Percentiles rank a stretch among this genome's conserved stretches.
These are phyloP conservation scores for Filosporella fistucella DNA, from an alignment of 495 filamentous ascomycete species.

Conservation along the genomic window DNA sequence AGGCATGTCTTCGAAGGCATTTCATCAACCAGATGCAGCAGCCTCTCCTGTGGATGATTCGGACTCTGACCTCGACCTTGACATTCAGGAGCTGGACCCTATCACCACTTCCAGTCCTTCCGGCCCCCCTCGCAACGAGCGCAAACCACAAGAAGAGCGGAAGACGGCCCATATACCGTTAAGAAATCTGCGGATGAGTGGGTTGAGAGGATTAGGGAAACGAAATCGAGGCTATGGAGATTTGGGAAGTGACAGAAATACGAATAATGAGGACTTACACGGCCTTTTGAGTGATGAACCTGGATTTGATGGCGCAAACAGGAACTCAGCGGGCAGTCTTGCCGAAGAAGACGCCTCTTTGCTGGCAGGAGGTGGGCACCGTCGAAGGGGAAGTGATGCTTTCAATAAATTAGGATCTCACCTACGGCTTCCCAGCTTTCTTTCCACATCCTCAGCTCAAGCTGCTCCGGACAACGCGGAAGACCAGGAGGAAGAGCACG, in stretches of 20 bases:
- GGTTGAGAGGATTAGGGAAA: constrained; percentile 34
- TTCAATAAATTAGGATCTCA: constrained; percentile 34
- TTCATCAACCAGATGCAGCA: constrained; percentile 38
- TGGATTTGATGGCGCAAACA: constrained; percentile 32
- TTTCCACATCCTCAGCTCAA: constrained; percentile 31
- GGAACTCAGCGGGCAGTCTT: constrained; percentile 47
- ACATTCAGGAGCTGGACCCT: constrained; percentile 66
- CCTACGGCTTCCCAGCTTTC: constrained; percentile 48
- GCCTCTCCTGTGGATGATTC: constrained; percentile 48
- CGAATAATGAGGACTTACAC: constrained; percentile 50
- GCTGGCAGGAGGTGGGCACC: constrained; percentile 27
- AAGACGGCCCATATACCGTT: constrained; percentile 56
- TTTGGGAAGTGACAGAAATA: constrained; percentile 49
- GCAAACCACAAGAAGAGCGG: constrained; percentile 37
- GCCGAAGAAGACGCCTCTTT: constrained; percentile 65
- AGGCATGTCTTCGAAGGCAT: constrained; percentile 47
- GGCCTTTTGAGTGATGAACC: constrained; percentile 52
- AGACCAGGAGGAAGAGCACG: constrained; percentile 41
- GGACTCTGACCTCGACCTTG: constrained; percentile 60
- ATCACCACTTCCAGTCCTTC: constrained; percentile 31
- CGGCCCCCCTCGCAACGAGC: constrained; percentile 28
- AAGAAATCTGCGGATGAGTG: constrained; percentile 63
- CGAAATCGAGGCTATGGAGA: constrained; percentile 52
- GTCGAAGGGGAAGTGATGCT: constrained; percentile 27
- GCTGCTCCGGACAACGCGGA: constrained; percentile 27